Evolutionary conservation across 352 stramenopile genomes (phyloP).

Genomic region (Pythium apleroticum): DNA sequence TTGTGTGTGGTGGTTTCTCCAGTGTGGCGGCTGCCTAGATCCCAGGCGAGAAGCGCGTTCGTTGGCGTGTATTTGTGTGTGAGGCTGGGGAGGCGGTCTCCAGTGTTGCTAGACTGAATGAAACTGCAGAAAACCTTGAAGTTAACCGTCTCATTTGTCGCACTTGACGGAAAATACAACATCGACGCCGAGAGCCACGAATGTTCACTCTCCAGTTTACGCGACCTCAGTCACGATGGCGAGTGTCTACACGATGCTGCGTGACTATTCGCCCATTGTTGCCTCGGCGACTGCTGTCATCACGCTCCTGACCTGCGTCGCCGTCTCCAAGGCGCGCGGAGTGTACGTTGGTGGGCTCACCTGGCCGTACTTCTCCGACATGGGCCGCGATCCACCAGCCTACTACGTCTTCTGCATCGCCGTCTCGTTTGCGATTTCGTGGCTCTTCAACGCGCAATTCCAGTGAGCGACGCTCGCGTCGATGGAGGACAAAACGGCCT

Average conservation of each 20-base stretch:
- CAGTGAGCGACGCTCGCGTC: constrained; percentile 24
- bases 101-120: too few relatives aligned
- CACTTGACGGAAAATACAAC: not conserved
- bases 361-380: constrained; percentile 53
- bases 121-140: too few relatives aligned
- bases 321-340: constrained; percentile 35
- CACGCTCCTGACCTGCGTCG: constrained; percentile 48
- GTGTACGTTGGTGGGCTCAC: constrained; percentile 45
- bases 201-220: too few relatives aligned
- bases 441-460: constrained; percentile 48
- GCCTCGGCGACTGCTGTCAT: constrained; percentile 29
- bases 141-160: not conserved
- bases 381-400: not conserved
- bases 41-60: too few relatives aligned
- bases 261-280: constrained; percentile 30
- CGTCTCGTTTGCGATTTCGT: constrained; percentile 37
- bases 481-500: constrained; percentile 10
- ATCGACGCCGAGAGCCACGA: too few relatives aligned
- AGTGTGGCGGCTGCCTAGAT: not conserved
- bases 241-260: not conserved
- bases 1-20: not conserved
- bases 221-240: not conserved
- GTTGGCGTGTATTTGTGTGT: too few relatives aligned
- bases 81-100: too few relatives aligned
- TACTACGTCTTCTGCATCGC: constrained; percentile 46